Percentiles rank a stretch among this genome's conserved stretches.
Conservation (phyloP, 306 rosid species). For the cucumber (Cucumis sativus) region DNA sequence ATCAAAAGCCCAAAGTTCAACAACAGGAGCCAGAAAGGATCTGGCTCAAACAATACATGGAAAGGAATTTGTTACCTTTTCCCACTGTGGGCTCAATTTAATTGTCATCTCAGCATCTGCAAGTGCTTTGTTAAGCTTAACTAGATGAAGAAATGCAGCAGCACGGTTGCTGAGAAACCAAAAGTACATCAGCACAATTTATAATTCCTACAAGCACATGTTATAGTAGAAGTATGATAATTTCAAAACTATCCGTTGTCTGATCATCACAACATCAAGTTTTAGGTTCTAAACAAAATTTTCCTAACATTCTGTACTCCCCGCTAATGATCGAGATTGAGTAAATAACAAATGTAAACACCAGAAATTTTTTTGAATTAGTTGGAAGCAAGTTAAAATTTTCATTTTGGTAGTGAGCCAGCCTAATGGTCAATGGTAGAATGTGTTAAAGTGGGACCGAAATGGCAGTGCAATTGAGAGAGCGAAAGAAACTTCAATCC, state of each 20-base stretch:
- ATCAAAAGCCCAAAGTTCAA: constrained; percentile 17
- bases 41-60: not conserved
- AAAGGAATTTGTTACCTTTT: constrained; percentile 41
- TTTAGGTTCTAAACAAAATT: not conserved
- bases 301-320: not conserved
- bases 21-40: constrained; percentile 5
- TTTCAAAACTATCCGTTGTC: not conserved
- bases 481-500: not conserved
- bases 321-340: not conserved
- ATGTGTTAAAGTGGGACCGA: not conserved
- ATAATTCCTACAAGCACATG: not conserved
- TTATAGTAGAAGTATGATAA: not conserved
- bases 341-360: not conserved
- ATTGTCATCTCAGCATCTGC: constrained; percentile 92
- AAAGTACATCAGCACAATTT: constrained; percentile 14
- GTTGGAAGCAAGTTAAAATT: not conserved
- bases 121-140: constrained; percentile 86
- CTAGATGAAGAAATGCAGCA: constrained; percentile 92
- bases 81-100: constrained; percentile 85
- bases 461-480: not conserved
- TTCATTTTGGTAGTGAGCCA: not conserved
- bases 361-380: not conserved
- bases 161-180: constrained; percentile 74
- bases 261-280: not conserved
- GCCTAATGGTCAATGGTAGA: not conserved